phyloP scores from a whole-genome alignment of 768 basidiomycete species.

The Xerocomus potaroensis region DNA sequence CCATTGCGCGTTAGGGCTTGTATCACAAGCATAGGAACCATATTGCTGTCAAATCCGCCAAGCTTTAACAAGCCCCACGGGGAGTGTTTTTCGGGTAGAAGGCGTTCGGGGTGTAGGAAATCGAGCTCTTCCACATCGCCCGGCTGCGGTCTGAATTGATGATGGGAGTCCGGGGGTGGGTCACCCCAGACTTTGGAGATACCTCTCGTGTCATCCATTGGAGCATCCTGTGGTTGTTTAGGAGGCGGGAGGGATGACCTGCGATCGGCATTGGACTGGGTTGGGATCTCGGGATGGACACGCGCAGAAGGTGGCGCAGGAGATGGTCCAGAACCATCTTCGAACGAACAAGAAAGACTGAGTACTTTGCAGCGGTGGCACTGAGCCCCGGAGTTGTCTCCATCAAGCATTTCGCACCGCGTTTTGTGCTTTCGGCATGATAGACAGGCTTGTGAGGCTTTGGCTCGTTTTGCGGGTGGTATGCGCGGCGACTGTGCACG shows the following conservation, averaged over 20 bases:
- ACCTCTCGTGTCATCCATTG: constrained; percentile 22
- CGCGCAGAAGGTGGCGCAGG: constrained; percentile 15
- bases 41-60: constrained; percentile 41
- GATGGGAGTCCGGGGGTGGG: constrained; percentile 8
- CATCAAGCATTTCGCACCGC: constrained; percentile 48
- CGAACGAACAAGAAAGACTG: constrained; percentile 43
- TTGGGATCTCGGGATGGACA: constrained; percentile 16
- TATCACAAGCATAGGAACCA: constrained; percentile 44
- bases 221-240: constrained; percentile 19
- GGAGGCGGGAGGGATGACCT: constrained; percentile 20
- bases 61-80: constrained; percentile 39
- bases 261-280: constrained; percentile 20
- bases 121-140: constrained; percentile 27
- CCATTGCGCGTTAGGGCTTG: constrained; percentile 36
- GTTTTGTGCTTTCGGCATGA: constrained; percentile 47
- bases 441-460: constrained; percentile 42
- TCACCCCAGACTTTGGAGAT: constrained; percentile 20
- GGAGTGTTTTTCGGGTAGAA: constrained; percentile 32
- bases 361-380: constrained; percentile 52
- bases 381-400: constrained; percentile 32
- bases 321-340: constrained; percentile 25
- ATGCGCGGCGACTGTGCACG: constrained; percentile 30
- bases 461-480: constrained; percentile 35
- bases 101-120: constrained; percentile 32
- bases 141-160: constrained; percentile 16